These are phyloP conservation scores for Rhynchosporium graminicola DNA, from an alignment of 2,329 filamentous ascomycete genomes.

Conservation along the genomic window DNA sequence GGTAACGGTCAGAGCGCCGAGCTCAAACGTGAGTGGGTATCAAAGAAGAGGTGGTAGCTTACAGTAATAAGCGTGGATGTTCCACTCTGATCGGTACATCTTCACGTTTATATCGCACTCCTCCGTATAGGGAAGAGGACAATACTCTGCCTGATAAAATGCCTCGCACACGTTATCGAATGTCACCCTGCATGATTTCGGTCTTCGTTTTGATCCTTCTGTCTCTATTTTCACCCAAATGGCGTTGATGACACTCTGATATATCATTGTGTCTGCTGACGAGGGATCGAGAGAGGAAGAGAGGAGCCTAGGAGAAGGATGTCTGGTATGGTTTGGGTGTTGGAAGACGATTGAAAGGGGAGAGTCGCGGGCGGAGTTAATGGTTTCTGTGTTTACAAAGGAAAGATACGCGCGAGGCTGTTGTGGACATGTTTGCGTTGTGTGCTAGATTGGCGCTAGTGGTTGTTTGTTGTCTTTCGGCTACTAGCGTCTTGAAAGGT, in stretches of 20 bases:
- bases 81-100: neutral
- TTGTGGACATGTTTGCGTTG: neutral
- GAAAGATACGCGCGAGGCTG: neutral
- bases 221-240: neutral
- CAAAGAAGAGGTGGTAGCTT: neutral
- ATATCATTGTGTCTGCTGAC: neutral
- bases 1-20: neutral
- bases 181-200: neutral
- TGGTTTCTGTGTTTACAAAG: neutral
- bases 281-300: neutral
- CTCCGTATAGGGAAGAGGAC: neutral
- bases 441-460: neutral
- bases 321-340: neutral
- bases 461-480: neutral
- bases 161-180: neutral
- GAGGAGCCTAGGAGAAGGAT: neutral
- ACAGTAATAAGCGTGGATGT: slow-evolving; percentile 16
- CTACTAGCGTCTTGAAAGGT: too few relatives aligned
- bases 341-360: neutral
- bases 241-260: neutral
- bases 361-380: too few relatives aligned
- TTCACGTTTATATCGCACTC: neutral
- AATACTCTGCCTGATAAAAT: neutral
- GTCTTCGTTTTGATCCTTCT: neutral
- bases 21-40: neutral